These are phyloP conservation scores for Podospora anserina DNA, from an alignment of 495 filamentous ascomycete species.

Conservation along the genomic window DNA sequence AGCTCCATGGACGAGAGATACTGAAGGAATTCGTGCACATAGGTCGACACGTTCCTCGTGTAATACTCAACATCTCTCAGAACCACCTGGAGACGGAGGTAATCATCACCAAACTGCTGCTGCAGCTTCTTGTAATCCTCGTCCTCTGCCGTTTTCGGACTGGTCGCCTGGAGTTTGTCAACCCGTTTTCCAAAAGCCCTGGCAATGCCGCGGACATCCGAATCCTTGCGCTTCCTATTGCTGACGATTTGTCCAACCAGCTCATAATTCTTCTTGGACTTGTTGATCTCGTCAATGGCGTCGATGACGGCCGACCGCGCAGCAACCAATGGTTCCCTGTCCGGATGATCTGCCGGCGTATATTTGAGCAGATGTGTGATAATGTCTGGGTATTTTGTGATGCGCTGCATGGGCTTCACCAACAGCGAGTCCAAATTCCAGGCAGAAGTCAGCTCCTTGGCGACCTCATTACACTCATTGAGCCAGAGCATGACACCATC, in stretches of 20 bases:
- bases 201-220: constrained; percentile 78
- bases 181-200: constrained; percentile 84
- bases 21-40: constrained; percentile 69
- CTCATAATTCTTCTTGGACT: constrained; percentile 85
- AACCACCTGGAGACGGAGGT: constrained; percentile 82
- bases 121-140: constrained; percentile 70
- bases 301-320: constrained; percentile 64
- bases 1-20: constrained; percentile 69
- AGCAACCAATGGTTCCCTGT: constrained; percentile 61
- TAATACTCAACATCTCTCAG: constrained; percentile 89
- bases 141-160: constrained; percentile 72
- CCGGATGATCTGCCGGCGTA: constrained; percentile 79
- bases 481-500: constrained; percentile 83
- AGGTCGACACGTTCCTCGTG: constrained; percentile 62
- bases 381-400: constrained; percentile 87
- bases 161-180: constrained; percentile 62
- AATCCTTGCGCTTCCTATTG: constrained; percentile 77
- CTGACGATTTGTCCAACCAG: constrained; percentile 82
- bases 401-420: constrained; percentile 91
- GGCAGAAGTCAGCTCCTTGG: constrained; percentile 81
- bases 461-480: constrained; percentile 82
- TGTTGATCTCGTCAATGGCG: constrained; percentile 82
- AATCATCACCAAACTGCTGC: constrained; percentile 80
- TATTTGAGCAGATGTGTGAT: constrained; percentile 71
- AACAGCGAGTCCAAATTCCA: constrained; percentile 93